These are phyloP conservation scores for Geosiphon pyriformis DNA, from an alignment of 192 early-diverging fungal species.

Conservation along the genomic window DNA sequence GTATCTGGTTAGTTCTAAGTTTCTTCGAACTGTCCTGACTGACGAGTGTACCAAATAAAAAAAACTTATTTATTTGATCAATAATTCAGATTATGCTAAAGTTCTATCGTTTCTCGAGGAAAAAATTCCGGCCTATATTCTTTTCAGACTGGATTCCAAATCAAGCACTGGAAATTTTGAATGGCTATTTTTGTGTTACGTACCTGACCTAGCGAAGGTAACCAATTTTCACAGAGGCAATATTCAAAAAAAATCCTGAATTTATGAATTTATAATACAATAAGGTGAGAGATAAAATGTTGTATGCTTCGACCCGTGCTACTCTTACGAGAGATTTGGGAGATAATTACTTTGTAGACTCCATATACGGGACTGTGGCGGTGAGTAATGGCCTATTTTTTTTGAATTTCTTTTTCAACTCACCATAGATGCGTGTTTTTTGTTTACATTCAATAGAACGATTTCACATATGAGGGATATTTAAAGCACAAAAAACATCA, in stretches of 20 bases:
- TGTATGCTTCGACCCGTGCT: constrained; percentile 84
- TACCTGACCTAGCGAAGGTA: constrained; percentile 71
- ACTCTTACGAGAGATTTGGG: constrained; percentile 77
- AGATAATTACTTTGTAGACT: constrained; percentile 74
- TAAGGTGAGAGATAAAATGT: constrained; percentile 85
- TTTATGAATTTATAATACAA: not conserved
- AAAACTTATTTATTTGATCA: not conserved
- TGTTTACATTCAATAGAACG: constrained; percentile 34
- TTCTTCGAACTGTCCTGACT: not conserved
- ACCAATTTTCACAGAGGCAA: not conserved
- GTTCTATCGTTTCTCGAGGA: constrained; percentile 47
- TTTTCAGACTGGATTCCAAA: constrained; percentile 54
- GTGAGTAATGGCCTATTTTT: constrained; percentile 31
- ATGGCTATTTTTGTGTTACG: constrained; percentile 76
- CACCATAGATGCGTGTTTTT: not conserved
- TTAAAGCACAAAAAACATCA: constrained; percentile 54
- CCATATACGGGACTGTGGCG: constrained; percentile 69
- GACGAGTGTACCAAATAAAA: not conserved
- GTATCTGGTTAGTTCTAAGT: constrained; percentile 34
- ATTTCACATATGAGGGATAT: constrained; percentile 64
- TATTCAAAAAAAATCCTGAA: not conserved
- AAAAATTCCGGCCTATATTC: constrained; percentile 57
- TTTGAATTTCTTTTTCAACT: not conserved
- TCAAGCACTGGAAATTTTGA: constrained; percentile 36
- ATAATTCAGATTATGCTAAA: constrained; percentile 47